Percentiles rank a stretch among this genome's conserved stretches.
phyloP scores from a whole-genome alignment of 257 asterid genomes.

The Ligustrum vulgare region DNA sequence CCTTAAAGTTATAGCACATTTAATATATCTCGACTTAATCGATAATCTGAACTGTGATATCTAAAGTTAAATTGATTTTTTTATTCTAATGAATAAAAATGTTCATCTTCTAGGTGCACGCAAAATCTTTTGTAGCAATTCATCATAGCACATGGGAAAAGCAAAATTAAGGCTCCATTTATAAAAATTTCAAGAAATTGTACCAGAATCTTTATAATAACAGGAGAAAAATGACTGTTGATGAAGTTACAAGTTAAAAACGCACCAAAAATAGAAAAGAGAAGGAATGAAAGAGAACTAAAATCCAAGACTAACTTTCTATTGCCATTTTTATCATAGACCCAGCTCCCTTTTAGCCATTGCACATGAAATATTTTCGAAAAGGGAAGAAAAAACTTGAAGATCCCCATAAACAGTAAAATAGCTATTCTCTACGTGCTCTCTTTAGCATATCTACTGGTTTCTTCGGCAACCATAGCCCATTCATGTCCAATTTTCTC shows the following conservation, averaged over 20 bases:
- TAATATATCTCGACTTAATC: no score
- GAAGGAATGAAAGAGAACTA: neutral
- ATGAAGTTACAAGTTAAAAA: neutral
- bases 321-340: slow-evolving; percentile 11
- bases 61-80: no score
- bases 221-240: neutral
- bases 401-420: slow-evolving; percentile 29
- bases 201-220: neutral
- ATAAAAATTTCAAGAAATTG: no score
- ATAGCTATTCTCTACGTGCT: slow-evolving; percentile 32
- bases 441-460: slow-evolving; percentile 56
- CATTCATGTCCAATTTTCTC: slow-evolving; percentile 80
- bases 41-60: no score
- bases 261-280: neutral
- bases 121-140: no score
- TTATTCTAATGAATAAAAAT: no score
- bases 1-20: no score
- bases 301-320: slow-evolving; percentile 3
- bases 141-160: no score
- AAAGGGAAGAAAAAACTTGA: slow-evolving; percentile 8
- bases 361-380: slow-evolving; percentile 7
- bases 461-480: slow-evolving; percentile 82
- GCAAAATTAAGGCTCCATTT: no score
- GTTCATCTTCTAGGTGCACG: no score
- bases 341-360: slow-evolving; percentile 14